phyloP scores from a whole-genome alignment of 495 filamentous ascomycete genomes.

The Neurospora sp. region DNA sequence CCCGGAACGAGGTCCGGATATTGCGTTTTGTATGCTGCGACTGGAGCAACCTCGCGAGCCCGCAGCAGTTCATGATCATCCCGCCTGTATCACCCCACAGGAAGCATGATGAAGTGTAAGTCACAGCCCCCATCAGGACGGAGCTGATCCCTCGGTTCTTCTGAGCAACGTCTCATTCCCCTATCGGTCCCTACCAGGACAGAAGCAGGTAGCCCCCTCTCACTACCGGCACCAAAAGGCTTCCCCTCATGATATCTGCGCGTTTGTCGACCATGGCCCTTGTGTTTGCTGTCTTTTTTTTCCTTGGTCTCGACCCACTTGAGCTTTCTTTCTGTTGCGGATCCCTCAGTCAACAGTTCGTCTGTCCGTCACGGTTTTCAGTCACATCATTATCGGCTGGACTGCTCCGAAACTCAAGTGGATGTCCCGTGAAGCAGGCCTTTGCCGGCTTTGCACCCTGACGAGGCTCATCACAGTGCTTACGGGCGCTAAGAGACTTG shows the following conservation, averaged over 20 bases:
- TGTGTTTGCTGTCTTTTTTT: background rate
- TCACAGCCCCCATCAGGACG: conserved; percentile 16
- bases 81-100: conserved; percentile 16
- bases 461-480: background rate
- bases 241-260: background rate
- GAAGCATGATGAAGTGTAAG: conserved; percentile 20
- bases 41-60: conserved; percentile 2
- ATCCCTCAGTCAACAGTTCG: background rate
- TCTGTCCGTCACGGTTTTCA: background rate
- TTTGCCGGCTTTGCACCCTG: background rate
- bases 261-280: background rate
- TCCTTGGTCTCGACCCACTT: background rate
- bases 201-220: background rate
- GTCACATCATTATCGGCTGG: background rate
- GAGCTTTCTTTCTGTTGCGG: background rate
- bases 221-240: background rate
- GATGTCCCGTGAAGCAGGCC: background rate
- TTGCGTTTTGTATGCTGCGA: conserved; percentile 3
- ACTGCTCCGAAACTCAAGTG: background rate
- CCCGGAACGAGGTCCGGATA: conserved; percentile 13
- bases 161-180: background rate
- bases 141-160: background rate
- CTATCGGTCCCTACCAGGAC: background rate
- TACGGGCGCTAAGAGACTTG: background rate
- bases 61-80: conserved; percentile 6